A percentile compares a stretch with the other conserved stretches of the same genome.
These are phyloP conservation scores for Kwoniella europaea DNA, from an alignment of 768 basidiomycete genomes.

Conservation along the genomic window DNA sequence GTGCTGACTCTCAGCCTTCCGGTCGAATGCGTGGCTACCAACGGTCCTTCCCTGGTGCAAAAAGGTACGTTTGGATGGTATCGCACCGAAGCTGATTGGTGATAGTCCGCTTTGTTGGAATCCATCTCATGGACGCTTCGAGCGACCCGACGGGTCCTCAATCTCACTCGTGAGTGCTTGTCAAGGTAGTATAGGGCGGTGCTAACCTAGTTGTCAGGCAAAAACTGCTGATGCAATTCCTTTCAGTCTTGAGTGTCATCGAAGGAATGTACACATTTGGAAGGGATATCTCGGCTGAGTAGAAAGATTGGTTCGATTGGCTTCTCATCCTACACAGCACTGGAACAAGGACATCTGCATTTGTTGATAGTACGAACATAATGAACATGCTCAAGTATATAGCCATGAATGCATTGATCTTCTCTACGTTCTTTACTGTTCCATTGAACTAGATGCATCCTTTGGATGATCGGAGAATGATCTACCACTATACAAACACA, in stretches of 20 bases:
- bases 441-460: background rate
- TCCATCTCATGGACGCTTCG: conserved; percentile 48
- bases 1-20: conserved; percentile 36
- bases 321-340: background rate
- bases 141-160: conserved; percentile 23
- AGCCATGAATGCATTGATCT: background rate
- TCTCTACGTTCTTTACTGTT: background rate
- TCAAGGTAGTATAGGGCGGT: background rate
- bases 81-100: background rate
- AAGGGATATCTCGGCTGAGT: conserved; percentile 48
- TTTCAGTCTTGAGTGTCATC: conserved; percentile 49
- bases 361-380: background rate
- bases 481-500: background rate
- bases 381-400: too few species aligned
- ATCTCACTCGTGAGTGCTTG: conserved; percentile 43
- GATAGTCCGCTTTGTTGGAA: conserved; percentile 50
- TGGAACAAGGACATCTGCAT: background rate
- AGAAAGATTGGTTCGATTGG: background rate
- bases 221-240: conserved; percentile 47
- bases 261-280: conserved; percentile 53
- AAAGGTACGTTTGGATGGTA: conserved; percentile 36
- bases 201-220: conserved; percentile 26
- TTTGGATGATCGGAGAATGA: background rate
- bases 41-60: conserved; percentile 54
- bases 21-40: conserved; percentile 54